phyloP scores from a whole-genome alignment of 202 grass and related monocot genomes.

The Alloteropsis angusta region DNA sequence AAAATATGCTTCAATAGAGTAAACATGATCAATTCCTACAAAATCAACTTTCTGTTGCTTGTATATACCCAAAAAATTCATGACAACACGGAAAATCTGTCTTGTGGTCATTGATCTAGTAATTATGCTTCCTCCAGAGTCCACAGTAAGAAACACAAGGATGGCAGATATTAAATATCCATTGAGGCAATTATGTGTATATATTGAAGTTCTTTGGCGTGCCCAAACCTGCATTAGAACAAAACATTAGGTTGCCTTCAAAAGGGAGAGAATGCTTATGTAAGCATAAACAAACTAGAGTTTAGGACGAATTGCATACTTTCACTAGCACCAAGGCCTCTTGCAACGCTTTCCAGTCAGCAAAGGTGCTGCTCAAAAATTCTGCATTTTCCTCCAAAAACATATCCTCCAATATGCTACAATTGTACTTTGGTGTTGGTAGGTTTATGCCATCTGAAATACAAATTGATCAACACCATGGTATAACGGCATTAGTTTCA shows the following conservation, averaged over 20 bases:
- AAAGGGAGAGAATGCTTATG: not conserved
- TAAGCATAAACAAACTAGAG: conserved; percentile 4
- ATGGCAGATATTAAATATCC: conserved; percentile 81
- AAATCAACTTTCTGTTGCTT: conserved; percentile 17
- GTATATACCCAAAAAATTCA: conserved; percentile 80
- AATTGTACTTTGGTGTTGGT: conserved; percentile 85
- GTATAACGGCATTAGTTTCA: not conserved
- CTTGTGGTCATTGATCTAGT: conserved; percentile 63
- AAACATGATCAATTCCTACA: not conserved
- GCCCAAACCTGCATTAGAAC: conserved; percentile 73
- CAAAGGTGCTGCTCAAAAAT: conserved; percentile 48
- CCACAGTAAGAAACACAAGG: conserved; percentile 50
- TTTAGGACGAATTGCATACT: conserved; percentile 37
- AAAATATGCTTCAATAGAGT: conserved; percentile 17
- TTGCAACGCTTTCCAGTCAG: conserved; percentile 54
- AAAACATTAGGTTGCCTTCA: conserved; percentile 20
- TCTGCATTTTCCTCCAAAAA: conserved; percentile 87
- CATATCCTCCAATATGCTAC: conserved; percentile 92
- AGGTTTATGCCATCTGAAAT: conserved; percentile 46
- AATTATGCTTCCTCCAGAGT: conserved; percentile 67
- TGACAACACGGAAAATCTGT: conserved; percentile 67
- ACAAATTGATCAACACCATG: conserved; percentile 17
- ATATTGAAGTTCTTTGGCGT: conserved; percentile 69
- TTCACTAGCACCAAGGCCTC: conserved; percentile 81
- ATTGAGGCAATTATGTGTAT: conserved; percentile 80